Base-by-base conservation (phyloP, 768 basidiomycete genomes). In the Botryobasidium botryosum region DNA sequence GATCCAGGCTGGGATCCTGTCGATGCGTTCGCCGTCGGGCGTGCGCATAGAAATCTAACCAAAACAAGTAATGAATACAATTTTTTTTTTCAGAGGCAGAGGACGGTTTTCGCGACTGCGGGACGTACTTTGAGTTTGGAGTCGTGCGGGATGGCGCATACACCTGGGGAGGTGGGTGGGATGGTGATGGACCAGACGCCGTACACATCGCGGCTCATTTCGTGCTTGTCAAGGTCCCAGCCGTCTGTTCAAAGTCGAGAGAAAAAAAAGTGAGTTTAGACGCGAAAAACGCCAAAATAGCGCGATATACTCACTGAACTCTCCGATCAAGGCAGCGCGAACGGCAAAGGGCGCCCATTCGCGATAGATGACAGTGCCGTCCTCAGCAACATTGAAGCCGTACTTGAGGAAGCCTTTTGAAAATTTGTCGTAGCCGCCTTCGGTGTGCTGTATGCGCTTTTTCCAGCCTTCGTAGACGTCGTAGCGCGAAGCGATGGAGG, bases 301-400 rank as follows among this genome's bases (percentile, higher is more conserved):
- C n/a, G n/a, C 33, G 18, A 46, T 27, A 21, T 23, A 74, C 87
- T 61, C 52, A 96, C 91, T 99, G 68, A 99, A 99, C 37, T 99
- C 92, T 35, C 94, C 94, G 54, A 87, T 87, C 46, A 99, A 63
- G 57, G 65, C 70, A 3, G 91, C 92, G 54, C 80, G 77, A 36
- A 55, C 64, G 15, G 82, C 91, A 52, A 83, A 84, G 0, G 94
- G 91, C 6, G 94, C 92, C 94, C 94, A 99, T 59, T 99, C 94
- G 53, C 84, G 69, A 61, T 97, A 97, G 6, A 71, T 62, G 25
- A 97, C 72, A 24, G 77, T 68, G 43, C 76, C 77, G 46, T 79
- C 70, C 29, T 63, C 57, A 32, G 66, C 67, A 33, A 86, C 71
- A 47, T 81, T 77, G 53, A 99, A 67, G 28, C 92, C 92, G 57